Evolutionary conservation across 2,329 filamentous ascomycete species (phyloP).

Genomic region (Xylariaceae sp.): DNA sequence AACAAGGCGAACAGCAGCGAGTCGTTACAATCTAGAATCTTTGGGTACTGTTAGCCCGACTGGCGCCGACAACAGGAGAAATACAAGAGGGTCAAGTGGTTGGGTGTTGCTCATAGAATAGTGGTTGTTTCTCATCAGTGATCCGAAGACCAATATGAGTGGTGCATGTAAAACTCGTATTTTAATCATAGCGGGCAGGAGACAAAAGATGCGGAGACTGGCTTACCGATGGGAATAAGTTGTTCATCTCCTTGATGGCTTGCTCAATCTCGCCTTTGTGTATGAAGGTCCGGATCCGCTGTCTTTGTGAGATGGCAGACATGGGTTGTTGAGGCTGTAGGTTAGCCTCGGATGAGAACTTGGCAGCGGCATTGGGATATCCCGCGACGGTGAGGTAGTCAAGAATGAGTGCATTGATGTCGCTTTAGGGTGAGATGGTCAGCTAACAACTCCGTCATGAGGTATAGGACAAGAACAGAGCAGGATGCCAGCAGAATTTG

Average conservation of each 20-base stretch:
- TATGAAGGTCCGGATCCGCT: slow-evolving; percentile 79
- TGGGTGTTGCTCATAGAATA: slow-evolving; percentile 58
- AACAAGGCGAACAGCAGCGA: slow-evolving; percentile 84
- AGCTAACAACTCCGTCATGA: slow-evolving; percentile 10
- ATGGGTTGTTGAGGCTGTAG: slow-evolving; percentile 67
- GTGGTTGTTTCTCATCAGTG: slow-evolving; percentile 85
- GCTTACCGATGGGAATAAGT: slow-evolving; percentile 84
- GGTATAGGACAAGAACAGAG: not conserved
- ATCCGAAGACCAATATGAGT: slow-evolving; percentile 86
- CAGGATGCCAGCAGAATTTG: slow-evolving; percentile 10
- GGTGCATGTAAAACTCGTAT: slow-evolving; percentile 92
- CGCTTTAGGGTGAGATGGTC: slow-evolving; percentile 48
- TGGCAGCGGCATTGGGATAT: slow-evolving; percentile 85
- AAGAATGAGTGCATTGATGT: slow-evolving; percentile 92
- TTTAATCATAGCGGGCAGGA: slow-evolving; percentile 76
- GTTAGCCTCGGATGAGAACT: slow-evolving; percentile 92
- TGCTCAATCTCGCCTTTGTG: slow-evolving; percentile 78
- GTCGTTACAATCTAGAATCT: slow-evolving; percentile 84
- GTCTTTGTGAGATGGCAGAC: slow-evolving; percentile 68
- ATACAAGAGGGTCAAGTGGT: not conserved
- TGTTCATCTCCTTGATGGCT: slow-evolving; percentile 83
- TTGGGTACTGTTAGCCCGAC: slow-evolving; percentile 21
- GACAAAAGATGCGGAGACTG: not conserved
- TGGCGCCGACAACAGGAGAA: not conserved
- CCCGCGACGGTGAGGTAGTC: slow-evolving; percentile 96